Evolutionary conservation across 2,329 filamentous ascomycete species (phyloP).

Genomic region (Aspergillus ibericus): DNA sequence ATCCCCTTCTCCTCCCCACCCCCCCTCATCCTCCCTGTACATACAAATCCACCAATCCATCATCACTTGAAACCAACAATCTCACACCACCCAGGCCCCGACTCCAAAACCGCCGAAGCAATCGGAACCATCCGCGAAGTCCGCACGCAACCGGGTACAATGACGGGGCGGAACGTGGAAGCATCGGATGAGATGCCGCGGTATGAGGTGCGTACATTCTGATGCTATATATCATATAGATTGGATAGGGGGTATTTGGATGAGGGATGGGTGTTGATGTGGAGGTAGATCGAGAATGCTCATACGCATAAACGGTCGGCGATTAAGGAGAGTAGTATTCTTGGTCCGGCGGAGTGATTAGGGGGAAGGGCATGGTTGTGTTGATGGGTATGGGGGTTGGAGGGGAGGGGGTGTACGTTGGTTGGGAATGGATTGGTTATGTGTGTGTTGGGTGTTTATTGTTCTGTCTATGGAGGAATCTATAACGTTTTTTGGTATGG

Average conservation of each 20-base stretch:
- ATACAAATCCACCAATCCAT: neutral
- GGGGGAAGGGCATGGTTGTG: neutral
- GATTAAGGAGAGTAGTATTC: constrained; percentile 1
- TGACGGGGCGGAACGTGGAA: constrained; percentile 39
- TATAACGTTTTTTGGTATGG: neutral
- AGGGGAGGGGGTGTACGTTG: neutral
- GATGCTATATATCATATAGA: neutral
- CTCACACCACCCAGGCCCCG: constrained; percentile 30
- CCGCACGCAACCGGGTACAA: constrained; percentile 31
- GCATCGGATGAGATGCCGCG: constrained; percentile 20
- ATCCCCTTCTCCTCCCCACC: neutral
- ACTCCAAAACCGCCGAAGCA: constrained; percentile 40
- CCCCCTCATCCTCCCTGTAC: neutral
- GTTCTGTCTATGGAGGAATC: no score
- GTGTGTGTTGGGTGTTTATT: neutral
- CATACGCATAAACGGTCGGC: neutral
- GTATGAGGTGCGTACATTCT: neutral
- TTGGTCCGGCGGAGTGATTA: neutral
- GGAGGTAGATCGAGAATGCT: neutral
- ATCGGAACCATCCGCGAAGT: constrained; percentile 40
- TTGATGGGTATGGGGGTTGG: neutral
- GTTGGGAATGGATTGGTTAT: neutral
- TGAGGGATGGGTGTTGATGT: neutral
- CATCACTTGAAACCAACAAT: neutral
- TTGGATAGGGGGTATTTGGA: neutral